Conservation (phyloP, 805 yeast genomes). For the Candida lessepsii region DNA sequence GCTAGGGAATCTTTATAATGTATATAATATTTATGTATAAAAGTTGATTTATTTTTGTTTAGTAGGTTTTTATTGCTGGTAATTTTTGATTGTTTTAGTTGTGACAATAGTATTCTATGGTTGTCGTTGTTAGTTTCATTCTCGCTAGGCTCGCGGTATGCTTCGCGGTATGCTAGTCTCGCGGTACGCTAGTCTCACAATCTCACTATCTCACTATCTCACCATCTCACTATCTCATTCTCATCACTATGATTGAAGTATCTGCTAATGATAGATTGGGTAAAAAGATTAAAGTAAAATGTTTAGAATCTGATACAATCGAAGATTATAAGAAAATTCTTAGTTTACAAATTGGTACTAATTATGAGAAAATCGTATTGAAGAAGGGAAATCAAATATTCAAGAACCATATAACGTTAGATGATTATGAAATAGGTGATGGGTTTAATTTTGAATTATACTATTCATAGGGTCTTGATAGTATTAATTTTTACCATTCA, state of each 20-base stretch:
- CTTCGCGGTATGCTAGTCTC: too few relatives aligned
- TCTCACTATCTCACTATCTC: background rate
- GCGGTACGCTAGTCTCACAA: background rate
- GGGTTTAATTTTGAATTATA: slow-evolving; percentile 86
- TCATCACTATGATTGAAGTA: slow-evolving; percentile 41
- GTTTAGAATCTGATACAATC: slow-evolving; percentile 78
- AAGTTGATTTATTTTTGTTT: too few relatives aligned
- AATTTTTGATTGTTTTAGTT: too few relatives aligned
- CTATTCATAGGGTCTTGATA: slow-evolving; percentile 56
- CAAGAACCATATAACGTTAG: slow-evolving; percentile 87
- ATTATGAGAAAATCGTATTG: slow-evolving; percentile 61
- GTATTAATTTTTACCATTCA: too few relatives aligned
- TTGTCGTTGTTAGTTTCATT: slow-evolving; percentile 49
- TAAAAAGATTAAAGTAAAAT: slow-evolving; percentile 83
- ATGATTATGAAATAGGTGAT: slow-evolving; percentile 92
- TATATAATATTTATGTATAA: slow-evolving; percentile 34
- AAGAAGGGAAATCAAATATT: slow-evolving; percentile 83
- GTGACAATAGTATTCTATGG: too few relatives aligned
- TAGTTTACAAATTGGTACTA: slow-evolving; percentile 78
- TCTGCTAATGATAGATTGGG: slow-evolving; percentile 64
- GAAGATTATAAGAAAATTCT: slow-evolving; percentile 88
- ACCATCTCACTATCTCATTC: background rate
- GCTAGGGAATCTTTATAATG: slow-evolving; percentile 53
- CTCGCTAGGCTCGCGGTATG: background rate
- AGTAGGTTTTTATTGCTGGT: too few relatives aligned